Base-by-base conservation (phyloP, 2,329 filamentous ascomycete species). In the Aspergillus pseudoterreus region DNA sequence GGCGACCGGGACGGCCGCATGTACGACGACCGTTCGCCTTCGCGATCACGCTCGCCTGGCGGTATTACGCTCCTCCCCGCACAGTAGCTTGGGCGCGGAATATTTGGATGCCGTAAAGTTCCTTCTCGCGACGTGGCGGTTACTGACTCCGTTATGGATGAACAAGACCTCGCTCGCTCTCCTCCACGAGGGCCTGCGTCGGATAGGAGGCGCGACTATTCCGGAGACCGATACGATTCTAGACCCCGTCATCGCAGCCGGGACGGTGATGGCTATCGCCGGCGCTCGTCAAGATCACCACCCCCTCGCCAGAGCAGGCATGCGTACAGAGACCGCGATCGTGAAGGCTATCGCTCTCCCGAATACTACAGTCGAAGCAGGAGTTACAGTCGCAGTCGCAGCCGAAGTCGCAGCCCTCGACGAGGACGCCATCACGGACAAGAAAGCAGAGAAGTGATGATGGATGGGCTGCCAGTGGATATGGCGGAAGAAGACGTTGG, bases 401-500 rank as follows among this genome's bases (percentile, higher is more conserved):
- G 67, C 45, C 63, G 59, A 36, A 75, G 70, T 33, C 67, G 69
- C 42, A 67, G 67, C 45, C 65, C 61, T 42, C 68, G 67, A n/a
- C 68, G 70, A 54, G 62, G 68, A 47, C 69, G 68, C 35, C 67
- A 67, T 51, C 61, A 66, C 57, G 73, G 70, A 22, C 69, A 68
- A 42, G 74, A 77, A 49, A 78, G 74, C 56, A 71, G 71, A 58
- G 76, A 78, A 61, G 66, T 78, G 15, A 78, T 78, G 65, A 71
- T 79, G 70, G 76, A 78, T 58, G 75, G 75, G 44, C 61, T 78
- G 48, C 75, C 74, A 42, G 62, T 72, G 56, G 73, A 78, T 52
- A 76, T 78, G 71, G 67, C 65, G 57, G 75, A 78, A 71, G 73
- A 78, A 62, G 74, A 78, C 70, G 76, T 79, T 74, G 69, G 76